Conservation (phyloP, 2,329 filamentous ascomycete species). For the Didymella exigua region DNA sequence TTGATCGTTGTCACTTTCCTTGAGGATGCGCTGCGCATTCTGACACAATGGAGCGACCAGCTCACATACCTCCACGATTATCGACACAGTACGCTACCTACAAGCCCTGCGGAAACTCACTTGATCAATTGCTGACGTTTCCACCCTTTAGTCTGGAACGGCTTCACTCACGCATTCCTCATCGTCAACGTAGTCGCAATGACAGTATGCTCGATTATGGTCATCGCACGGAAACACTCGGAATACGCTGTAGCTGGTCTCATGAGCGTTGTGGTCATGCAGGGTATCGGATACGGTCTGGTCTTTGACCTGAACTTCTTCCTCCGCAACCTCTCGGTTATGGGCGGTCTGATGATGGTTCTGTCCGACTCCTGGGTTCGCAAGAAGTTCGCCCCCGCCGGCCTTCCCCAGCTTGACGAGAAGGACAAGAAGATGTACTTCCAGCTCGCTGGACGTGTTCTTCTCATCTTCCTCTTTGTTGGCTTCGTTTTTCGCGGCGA, state of each 20-base stretch:
- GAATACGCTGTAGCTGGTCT: constrained; percentile 92
- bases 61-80: constrained; percentile 91
- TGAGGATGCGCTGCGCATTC: constrained; percentile 92
- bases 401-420: constrained; percentile 91
- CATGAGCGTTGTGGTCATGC: constrained; percentile 86
- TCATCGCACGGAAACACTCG: constrained; percentile 90
- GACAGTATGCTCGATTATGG: constrained; percentile 77
- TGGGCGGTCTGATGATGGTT: constrained; percentile 97
- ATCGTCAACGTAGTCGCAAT: constrained; percentile 89
- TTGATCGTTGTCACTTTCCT: constrained; percentile 98
- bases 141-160: constrained; percentile 72
- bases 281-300: constrained; percentile 94
- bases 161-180: constrained; percentile 91
- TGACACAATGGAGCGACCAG: constrained; percentile 98
- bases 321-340: constrained; percentile 96
- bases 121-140: constrained; percentile 27
- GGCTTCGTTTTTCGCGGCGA: constrained; percentile 95
- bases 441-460: constrained; percentile 91
- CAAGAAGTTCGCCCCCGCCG: constrained; percentile 95
- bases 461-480: constrained; percentile 96
- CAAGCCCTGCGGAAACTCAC: neutral
- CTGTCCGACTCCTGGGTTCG: constrained; percentile 97
- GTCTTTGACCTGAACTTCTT: constrained; percentile 99
- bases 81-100: constrained; percentile 72
- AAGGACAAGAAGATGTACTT: constrained; percentile 99